A percentile compares a stretch with the other conserved stretches of the same genome.
Conservation (phyloP, 106 monocot species). For the Triglochin maritima region DNA sequence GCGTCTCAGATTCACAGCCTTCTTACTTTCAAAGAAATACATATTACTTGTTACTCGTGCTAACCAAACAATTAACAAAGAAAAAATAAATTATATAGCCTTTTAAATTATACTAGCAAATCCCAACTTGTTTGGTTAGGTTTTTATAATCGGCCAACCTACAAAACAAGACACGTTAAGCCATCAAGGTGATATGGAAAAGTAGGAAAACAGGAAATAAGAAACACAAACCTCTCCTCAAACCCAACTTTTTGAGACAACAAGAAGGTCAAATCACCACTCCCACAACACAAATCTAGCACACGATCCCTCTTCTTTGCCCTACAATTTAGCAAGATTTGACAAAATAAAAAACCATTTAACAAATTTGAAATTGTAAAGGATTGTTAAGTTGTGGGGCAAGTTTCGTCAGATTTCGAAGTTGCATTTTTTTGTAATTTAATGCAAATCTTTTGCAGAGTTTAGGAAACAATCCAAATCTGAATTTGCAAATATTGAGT, state of each 20-base stretch:
- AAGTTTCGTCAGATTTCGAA: not conserved
- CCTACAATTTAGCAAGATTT: slow-evolving; percentile 10
- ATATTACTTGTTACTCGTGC: too few relatives aligned
- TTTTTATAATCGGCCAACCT: not conserved
- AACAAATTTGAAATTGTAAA: not conserved
- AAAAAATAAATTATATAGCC: too few relatives aligned
- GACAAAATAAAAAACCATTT: not conserved
- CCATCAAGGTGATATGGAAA: not conserved
- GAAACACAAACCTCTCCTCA: slow-evolving; percentile 39
- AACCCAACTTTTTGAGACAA: slow-evolving; percentile 62
- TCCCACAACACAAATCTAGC: slow-evolving; percentile 92
- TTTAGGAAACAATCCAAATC: too few relatives aligned
- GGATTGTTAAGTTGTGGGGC: not conserved
- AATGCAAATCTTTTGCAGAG: too few relatives aligned
- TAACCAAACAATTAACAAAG: too few relatives aligned
- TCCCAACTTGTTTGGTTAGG: too few relatives aligned
- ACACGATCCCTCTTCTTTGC: slow-evolving; percentile 59
- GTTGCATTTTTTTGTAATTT: too few relatives aligned
- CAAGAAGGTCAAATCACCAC: slow-evolving; percentile 84
- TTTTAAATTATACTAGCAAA: too few relatives aligned
- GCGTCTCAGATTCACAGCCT: too few relatives aligned
- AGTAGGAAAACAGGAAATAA: not conserved
- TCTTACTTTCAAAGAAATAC: too few relatives aligned
- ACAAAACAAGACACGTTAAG: not conserved
- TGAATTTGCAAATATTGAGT: too few relatives aligned